phyloP scores from a whole-genome alignment of 306 rosid genomes.

The Corylus heterophylla region DNA sequence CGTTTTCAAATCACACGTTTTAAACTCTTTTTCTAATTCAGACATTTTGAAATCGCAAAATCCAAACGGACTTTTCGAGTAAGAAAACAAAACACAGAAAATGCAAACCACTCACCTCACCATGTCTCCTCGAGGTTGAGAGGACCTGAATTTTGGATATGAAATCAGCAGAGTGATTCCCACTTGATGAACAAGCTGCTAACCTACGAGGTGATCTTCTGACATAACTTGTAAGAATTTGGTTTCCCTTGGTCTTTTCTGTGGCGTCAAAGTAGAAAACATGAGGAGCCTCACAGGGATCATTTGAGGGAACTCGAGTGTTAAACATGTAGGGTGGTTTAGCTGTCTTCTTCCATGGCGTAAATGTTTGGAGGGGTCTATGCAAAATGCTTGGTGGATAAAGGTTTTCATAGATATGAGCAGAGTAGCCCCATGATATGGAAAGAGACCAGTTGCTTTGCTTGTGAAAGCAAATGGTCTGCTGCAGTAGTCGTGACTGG shows the following conservation, averaged over 20 bases:
- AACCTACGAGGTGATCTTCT: not conserved
- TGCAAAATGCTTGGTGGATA: not conserved
- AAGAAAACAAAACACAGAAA: too few species aligned
- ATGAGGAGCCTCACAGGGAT: not conserved
- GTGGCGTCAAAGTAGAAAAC: not conserved
- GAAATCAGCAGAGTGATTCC: not conserved
- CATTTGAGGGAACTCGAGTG: not conserved
- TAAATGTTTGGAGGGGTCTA: not conserved
- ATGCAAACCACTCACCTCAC: not conserved
- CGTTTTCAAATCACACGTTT: too few species aligned
- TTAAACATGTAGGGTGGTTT: not conserved
- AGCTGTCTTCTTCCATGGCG: not conserved
- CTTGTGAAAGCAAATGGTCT: not conserved
- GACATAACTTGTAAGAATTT: not conserved
- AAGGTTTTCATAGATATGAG: not conserved
- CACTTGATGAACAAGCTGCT: not conserved
- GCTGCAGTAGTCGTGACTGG: not conserved
- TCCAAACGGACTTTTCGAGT: too few species aligned
- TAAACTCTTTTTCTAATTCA: too few species aligned
- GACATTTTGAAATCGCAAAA: too few species aligned
- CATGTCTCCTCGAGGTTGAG: not conserved
- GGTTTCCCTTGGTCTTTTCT: not conserved
- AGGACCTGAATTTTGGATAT: not conserved
- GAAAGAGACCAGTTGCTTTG: not conserved
- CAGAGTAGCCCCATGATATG: constrained; percentile 9